A percentile compares a stretch with the other conserved stretches of the same genome.
Conservation (phyloP, 345 rosid genomes). For the Citropsis articulata region DNA sequence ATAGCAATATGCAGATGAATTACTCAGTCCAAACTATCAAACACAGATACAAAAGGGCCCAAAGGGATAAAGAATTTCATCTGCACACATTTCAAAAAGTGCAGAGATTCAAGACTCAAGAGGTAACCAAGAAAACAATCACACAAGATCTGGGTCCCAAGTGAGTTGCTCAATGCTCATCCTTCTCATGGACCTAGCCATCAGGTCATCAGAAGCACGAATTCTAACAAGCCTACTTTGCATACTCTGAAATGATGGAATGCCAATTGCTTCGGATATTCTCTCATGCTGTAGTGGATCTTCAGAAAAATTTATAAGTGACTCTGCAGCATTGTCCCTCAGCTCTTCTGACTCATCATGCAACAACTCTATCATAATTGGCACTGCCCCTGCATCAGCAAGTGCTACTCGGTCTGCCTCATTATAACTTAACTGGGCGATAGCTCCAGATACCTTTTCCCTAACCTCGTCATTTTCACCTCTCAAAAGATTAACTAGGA, state of each 20-base stretch:
- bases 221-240: slow-evolving; percentile 37
- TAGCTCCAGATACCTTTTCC: slow-evolving; percentile 48
- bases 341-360: slow-evolving; percentile 45
- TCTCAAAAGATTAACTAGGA: slow-evolving; percentile 43
- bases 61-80: background rate
- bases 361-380: slow-evolving; percentile 42
- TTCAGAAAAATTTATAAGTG: slow-evolving; percentile 43
- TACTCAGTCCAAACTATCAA: background rate
- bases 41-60: background rate
- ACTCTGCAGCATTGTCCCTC: slow-evolving; percentile 49
- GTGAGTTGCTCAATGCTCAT: slow-evolving; percentile 41
- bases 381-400: slow-evolving; percentile 37
- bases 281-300: slow-evolving; percentile 34
- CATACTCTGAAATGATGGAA: slow-evolving; percentile 38
- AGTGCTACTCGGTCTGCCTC: slow-evolving; percentile 41
- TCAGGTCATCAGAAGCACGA: slow-evolving; percentile 37
- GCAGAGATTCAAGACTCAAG: background rate
- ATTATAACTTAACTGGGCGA: slow-evolving; percentile 52
- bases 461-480: slow-evolving; percentile 38
- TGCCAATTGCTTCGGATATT: slow-evolving; percentile 37
- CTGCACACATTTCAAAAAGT: no score
- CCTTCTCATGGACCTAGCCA: slow-evolving; percentile 43
- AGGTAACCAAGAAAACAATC: background rate
- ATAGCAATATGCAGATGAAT: background rate
- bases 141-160: slow-evolving; percentile 29